Percentiles rank a stretch among this genome's conserved stretches.
These are phyloP conservation scores for Opeltia flavorubescens DNA, from an alignment of 495 filamentous ascomycete species.

Conservation along the genomic window DNA sequence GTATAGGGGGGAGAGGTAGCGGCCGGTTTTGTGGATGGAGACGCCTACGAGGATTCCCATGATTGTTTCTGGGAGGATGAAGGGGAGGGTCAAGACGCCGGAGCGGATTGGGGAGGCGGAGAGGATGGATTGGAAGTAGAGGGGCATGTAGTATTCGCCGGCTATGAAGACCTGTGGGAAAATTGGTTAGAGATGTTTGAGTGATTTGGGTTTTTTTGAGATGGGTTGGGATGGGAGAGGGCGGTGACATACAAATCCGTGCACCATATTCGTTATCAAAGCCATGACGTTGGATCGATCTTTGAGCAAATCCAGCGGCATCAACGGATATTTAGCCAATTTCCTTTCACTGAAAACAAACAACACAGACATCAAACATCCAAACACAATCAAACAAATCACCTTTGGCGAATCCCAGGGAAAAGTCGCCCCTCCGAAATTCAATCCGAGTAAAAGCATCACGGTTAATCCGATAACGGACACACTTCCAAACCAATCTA, in stretches of 20 bases:
- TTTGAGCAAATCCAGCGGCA: conserved; percentile 57
- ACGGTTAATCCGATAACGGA: conserved; percentile 62
- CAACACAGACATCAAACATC: conserved; percentile 41
- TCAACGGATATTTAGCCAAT: conserved; percentile 61
- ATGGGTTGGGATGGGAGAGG: not conserved
- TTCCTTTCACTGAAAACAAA: conserved; percentile 60
- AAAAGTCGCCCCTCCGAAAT: conserved; percentile 60
- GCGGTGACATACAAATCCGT: conserved; percentile 38
- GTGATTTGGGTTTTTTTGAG: not conserved
- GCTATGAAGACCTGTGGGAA: conserved; percentile 36
- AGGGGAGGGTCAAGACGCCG: conserved; percentile 37
- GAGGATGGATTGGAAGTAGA: conserved; percentile 42
- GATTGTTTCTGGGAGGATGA: conserved; percentile 35
- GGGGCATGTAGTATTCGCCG: conserved; percentile 42
- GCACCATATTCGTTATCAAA: conserved; percentile 43
- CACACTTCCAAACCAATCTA: conserved; percentile 63
- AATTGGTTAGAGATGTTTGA: not conserved
- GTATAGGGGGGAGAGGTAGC: conserved; percentile 43
- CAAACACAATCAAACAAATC: conserved; percentile 68
- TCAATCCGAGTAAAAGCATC: conserved; percentile 69
- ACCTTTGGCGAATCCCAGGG: conserved; percentile 66
- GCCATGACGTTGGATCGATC: conserved; percentile 43
- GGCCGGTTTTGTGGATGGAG: conserved; percentile 45
- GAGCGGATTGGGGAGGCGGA: conserved; percentile 35
- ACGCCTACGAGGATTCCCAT: conserved; percentile 34